Evolutionary conservation across 148 eudicot species (phyloP).

Genomic region (Persicaria maculosa): DNA sequence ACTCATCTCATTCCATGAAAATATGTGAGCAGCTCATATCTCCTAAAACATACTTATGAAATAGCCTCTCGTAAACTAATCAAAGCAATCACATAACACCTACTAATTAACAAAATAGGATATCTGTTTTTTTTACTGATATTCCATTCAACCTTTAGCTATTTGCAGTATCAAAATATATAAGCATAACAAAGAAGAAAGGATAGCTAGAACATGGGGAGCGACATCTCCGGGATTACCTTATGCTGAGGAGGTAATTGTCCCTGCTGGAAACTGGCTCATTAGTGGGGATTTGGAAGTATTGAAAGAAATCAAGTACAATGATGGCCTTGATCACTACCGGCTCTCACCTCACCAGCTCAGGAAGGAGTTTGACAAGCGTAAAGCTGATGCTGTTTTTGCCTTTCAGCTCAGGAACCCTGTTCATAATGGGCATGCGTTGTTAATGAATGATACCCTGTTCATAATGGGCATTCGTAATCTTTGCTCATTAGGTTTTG

Average conservation of each 20-base stretch:
- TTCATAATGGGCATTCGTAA: too few relatives aligned
- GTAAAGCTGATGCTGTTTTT: slow-evolving; percentile 83
- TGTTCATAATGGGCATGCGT: slow-evolving; percentile 84
- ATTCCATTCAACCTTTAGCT: too few relatives aligned
- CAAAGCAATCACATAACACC: too few relatives aligned
- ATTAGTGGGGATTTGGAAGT: slow-evolving; percentile 77
- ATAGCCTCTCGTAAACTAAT: too few relatives aligned
- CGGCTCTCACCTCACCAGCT: slow-evolving; percentile 68
- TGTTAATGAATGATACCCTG: slow-evolving; percentile 81
- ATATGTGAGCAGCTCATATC: too few relatives aligned
- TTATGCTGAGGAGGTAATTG: slow-evolving; percentile 66
- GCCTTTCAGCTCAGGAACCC: slow-evolving; percentile 85
- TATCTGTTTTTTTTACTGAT: too few relatives aligned
- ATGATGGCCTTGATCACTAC: slow-evolving; percentile 80
- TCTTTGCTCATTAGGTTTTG: neutral
- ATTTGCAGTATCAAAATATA: slow-evolving; percentile 58
- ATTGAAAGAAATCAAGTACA: slow-evolving; percentile 59
- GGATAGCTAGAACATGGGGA: slow-evolving; percentile 88
- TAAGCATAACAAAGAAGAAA: slow-evolving; percentile 83
- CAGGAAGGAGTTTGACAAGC: slow-evolving; percentile 59
- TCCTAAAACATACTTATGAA: too few relatives aligned
- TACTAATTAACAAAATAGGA: too few relatives aligned
- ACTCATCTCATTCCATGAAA: too few relatives aligned
- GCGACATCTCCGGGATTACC: slow-evolving; percentile 75
- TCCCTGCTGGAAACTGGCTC: slow-evolving; percentile 73